phyloP scores from a whole-genome alignment of 305 asterid species.

The Stenogyne calaminthoides region DNA sequence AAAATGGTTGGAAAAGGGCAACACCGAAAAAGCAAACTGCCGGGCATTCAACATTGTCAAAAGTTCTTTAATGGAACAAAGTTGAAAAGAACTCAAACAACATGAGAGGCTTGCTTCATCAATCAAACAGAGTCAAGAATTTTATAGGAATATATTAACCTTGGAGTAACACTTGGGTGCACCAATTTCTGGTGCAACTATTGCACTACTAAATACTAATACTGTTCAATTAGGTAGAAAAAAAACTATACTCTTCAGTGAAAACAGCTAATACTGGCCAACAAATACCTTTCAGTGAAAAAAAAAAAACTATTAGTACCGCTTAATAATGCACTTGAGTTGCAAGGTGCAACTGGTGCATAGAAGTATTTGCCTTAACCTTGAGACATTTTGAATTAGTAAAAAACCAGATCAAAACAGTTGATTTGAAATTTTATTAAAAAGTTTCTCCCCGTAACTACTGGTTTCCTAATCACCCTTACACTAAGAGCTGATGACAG shows the following conservation, averaged over 20 bases:
- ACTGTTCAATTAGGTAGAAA: too few species aligned
- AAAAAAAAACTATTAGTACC: too few species aligned
- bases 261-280: too few species aligned
- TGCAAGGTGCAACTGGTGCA: too few species aligned
- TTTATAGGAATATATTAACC: not conserved
- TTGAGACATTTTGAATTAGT: not conserved
- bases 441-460: not conserved
- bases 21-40: constrained; percentile 16
- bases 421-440: not conserved
- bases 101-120: not conserved
- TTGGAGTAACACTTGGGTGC: too few species aligned
- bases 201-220: too few species aligned
- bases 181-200: too few species aligned
- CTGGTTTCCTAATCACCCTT: not conserved
- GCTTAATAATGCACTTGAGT: too few species aligned
- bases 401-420: not conserved
- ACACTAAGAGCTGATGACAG: not conserved
- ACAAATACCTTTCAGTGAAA: too few species aligned
- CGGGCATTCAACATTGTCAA: constrained; percentile 1
- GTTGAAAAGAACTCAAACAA: constrained; percentile 8
- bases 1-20: not conserved
- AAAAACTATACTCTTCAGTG: too few species aligned
- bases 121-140: not conserved
- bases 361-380: not conserved
- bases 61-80: constrained; percentile 2